Evolutionary conservation across 331 rosid genomes (phyloP).

Genomic region (Erythrophleum ivorense): DNA sequence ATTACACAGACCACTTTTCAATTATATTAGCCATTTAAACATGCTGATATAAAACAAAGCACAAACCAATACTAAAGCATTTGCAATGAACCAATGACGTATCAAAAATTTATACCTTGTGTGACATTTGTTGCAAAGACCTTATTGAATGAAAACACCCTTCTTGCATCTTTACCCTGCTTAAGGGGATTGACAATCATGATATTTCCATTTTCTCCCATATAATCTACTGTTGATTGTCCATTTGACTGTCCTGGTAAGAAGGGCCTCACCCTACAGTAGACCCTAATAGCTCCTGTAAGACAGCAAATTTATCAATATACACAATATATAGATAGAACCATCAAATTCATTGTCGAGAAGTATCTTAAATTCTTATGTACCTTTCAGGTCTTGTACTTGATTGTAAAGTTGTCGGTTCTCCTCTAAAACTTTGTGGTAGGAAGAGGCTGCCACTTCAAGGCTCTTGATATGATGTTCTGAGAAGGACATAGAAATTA

Average conservation of each 20-base stretch:
- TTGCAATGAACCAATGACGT: not conserved
- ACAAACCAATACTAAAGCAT: slow-evolving; percentile 5
- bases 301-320: slow-evolving; percentile 32
- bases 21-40: not conserved
- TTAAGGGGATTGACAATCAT: slow-evolving; percentile 91
- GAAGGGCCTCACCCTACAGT: slow-evolving; percentile 97
- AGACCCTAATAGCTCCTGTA: slow-evolving; percentile 89
- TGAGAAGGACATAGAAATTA: slow-evolving; percentile 43
- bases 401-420: slow-evolving; percentile 89
- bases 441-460: slow-evolving; percentile 86
- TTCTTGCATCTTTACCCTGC: slow-evolving; percentile 86
- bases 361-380: slow-evolving; percentile 22
- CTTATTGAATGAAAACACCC: slow-evolving; percentile 89
- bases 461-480: slow-evolving; percentile 78
- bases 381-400: slow-evolving; percentile 99
- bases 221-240: slow-evolving; percentile 80
- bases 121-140: slow-evolving; percentile 87
- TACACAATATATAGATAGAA: not conserved
- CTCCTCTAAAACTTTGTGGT: slow-evolving; percentile 89
- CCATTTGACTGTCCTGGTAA: slow-evolving; percentile 74
- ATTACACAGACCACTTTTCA: not conserved
- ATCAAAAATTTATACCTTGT: slow-evolving; percentile 66
- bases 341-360: slow-evolving; percentile 17
- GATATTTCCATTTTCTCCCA: slow-evolving; percentile 96
- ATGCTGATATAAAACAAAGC: slow-evolving; percentile 17